phyloP scores from a whole-genome alignment of 176 grass and related monocot species.

The Metroxylon sagu region DNA sequence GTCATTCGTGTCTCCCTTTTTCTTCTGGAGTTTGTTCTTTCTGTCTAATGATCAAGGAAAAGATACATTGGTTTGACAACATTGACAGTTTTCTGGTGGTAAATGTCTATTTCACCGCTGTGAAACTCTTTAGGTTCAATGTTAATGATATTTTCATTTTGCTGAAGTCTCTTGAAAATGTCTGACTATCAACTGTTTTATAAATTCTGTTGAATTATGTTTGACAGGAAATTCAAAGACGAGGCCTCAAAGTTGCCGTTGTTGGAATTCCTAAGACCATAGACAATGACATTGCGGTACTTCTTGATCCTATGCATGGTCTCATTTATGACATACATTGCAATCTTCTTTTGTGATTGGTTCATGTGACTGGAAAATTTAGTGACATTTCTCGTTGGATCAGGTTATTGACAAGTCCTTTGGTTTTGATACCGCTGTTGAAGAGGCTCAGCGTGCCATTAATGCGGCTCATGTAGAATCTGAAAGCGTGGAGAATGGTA shows the following conservation, averaged over 20 bases:
- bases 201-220: constrained; percentile 4
- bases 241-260: constrained; percentile 66
- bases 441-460: constrained; percentile 88
- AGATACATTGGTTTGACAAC: too few relatives aligned
- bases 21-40: too few relatives aligned
- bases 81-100: too few relatives aligned
- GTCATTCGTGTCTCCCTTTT: too few relatives aligned
- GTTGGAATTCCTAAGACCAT: constrained; percentile 92
- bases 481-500: constrained; percentile 88
- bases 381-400: constrained; percentile 10
- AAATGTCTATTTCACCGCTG: too few relatives aligned
- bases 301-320: constrained; percentile 1
- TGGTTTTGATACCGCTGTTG: constrained; percentile 91
- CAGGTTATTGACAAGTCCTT: constrained; percentile 98
- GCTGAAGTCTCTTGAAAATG: background rate
- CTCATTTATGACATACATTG: background rate
- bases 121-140: too few relatives aligned
- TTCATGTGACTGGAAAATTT: background rate
- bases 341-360: background rate
- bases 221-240: constrained; percentile 69
- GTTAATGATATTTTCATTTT: too few relatives aligned
- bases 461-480: constrained; percentile 92
- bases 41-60: too few relatives aligned
- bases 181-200: background rate
- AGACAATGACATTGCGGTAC: constrained; percentile 98